Evolutionary conservation across 2,329 filamentous ascomycete species (phyloP).

Genomic region (Paracoccidioides brasiliensis): DNA sequence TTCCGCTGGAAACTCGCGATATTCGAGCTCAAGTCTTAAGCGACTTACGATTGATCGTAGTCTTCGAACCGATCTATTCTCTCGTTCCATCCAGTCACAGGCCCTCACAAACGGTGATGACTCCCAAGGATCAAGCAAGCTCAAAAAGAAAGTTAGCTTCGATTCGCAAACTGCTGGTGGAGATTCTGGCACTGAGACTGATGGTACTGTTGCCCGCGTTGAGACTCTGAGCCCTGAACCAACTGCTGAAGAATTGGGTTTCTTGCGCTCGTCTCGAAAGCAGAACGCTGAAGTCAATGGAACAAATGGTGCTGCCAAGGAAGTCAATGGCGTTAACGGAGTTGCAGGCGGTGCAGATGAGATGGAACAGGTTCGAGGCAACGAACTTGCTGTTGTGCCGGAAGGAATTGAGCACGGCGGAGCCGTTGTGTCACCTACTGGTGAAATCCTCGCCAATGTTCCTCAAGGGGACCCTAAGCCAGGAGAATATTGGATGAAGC

Average conservation of each 20-base stretch:
- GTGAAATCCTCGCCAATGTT: slow-evolving; percentile 19
- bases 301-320: slow-evolving; percentile 13
- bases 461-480: slow-evolving; percentile 40
- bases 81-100: slow-evolving; percentile 26
- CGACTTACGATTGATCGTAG: slow-evolving; percentile 85
- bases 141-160: slow-evolving; percentile 81
- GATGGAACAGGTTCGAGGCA: slow-evolving; percentile 59
- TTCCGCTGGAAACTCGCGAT: slow-evolving; percentile 52
- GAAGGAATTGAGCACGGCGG: slow-evolving; percentile 46
- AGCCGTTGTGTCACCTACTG: slow-evolving; percentile 25
- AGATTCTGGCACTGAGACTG: slow-evolving; percentile 20
- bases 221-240: slow-evolving; percentile 40
- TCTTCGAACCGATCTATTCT: slow-evolving; percentile 54
- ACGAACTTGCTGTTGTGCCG: slow-evolving; percentile 65
- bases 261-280: slow-evolving; percentile 42
- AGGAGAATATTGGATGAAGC: slow-evolving; percentile 79
- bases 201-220: slow-evolving; percentile 41
- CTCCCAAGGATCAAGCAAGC: slow-evolving; percentile 22
- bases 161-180: slow-evolving; percentile 50
- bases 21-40: slow-evolving; percentile 63
- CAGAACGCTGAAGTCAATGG: slow-evolving; percentile 33
- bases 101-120: slow-evolving; percentile 29
- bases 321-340: slow-evolving; percentile 16
- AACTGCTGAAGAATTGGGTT: slow-evolving; percentile 46
- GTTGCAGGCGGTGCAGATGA: slow-evolving; percentile 36